phyloP scores from a whole-genome alignment of 345 rosid species.

The Acer campestre region DNA sequence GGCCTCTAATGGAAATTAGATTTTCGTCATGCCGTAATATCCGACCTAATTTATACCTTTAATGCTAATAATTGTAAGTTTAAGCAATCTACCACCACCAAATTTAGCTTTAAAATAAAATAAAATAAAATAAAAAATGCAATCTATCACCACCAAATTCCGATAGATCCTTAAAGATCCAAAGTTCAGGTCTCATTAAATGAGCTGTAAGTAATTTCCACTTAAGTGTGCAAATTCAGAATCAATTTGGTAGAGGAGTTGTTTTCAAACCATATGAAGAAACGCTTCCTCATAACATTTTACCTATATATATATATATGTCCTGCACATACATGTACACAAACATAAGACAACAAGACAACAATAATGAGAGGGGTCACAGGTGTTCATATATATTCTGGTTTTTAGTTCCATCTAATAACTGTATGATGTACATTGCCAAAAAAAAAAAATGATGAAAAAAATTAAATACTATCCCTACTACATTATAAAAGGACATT shows the following conservation, averaged over 20 bases:
- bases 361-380: neutral
- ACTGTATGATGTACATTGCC: neutral
- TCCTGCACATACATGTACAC: neutral
- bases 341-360: neutral
- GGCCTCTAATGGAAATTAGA: too few relatives aligned
- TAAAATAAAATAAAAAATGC: too few relatives aligned
- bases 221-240: neutral
- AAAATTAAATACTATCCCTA: neutral
- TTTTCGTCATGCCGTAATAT: too few relatives aligned
- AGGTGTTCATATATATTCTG: neutral
- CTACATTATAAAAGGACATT: too few relatives aligned
- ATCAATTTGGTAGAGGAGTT: conserved; percentile 1
- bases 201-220: too few relatives aligned
- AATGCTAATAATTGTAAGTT: too few relatives aligned
- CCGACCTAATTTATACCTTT: too few relatives aligned
- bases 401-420: neutral
- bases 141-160: too few relatives aligned
- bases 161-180: too few relatives aligned
- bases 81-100: too few relatives aligned
- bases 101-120: too few relatives aligned
- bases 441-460: neutral
- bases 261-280: conserved; percentile 13
- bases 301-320: neutral
- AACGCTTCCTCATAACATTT: conserved; percentile 4
- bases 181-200: too few relatives aligned